Conservation (phyloP, 345 rosid genomes). For the Hibiscus mutabilis region DNA sequence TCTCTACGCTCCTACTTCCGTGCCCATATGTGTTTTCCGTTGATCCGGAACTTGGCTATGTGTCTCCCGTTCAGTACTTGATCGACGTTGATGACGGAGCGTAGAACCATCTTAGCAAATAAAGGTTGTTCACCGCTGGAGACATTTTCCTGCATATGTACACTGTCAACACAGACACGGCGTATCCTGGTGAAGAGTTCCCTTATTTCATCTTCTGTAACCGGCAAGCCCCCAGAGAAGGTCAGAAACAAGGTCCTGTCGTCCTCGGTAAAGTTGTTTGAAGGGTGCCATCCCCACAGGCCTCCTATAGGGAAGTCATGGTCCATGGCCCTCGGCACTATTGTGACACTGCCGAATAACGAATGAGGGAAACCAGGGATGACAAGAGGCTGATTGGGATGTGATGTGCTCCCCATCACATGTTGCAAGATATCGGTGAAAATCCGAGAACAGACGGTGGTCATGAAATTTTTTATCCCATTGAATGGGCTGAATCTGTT, state of each 20-base stretch:
- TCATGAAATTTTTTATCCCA: slow-evolving; percentile 36
- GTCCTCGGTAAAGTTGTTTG: slow-evolving; percentile 18
- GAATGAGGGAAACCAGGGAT: slow-evolving; percentile 43
- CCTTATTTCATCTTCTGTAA: slow-evolving; percentile 29
- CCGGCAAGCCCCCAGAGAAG: slow-evolving; percentile 43
- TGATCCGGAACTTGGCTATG: slow-evolving; percentile 39
- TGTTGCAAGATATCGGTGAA: slow-evolving; percentile 32
- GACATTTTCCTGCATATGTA: slow-evolving; percentile 29
- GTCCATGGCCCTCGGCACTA: slow-evolving; percentile 19
- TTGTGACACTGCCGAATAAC: slow-evolving; percentile 24
- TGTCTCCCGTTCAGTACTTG: slow-evolving; percentile 23
- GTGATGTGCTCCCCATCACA: slow-evolving; percentile 9
- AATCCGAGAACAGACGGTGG: slow-evolving; percentile 23
- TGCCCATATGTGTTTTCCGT: slow-evolving; percentile 50
- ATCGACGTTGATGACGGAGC: slow-evolving; percentile 25
- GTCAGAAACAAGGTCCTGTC: slow-evolving; percentile 43
- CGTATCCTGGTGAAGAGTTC: slow-evolving; percentile 22
- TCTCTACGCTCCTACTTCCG: slow-evolving; percentile 43
- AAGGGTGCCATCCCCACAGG: slow-evolving; percentile 34
- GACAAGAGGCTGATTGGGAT: slow-evolving; percentile 7
- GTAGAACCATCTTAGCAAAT: slow-evolving; percentile 32
- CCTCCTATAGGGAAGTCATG: slow-evolving; percentile 18
- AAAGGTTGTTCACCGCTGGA: slow-evolving; percentile 27
- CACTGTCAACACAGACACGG: slow-evolving; percentile 25
- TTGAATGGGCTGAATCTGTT: slow-evolving; percentile 28